Conservation (phyloP, 495 filamentous ascomycete species). For the Paragyromitra xinjiangensis region DNA sequence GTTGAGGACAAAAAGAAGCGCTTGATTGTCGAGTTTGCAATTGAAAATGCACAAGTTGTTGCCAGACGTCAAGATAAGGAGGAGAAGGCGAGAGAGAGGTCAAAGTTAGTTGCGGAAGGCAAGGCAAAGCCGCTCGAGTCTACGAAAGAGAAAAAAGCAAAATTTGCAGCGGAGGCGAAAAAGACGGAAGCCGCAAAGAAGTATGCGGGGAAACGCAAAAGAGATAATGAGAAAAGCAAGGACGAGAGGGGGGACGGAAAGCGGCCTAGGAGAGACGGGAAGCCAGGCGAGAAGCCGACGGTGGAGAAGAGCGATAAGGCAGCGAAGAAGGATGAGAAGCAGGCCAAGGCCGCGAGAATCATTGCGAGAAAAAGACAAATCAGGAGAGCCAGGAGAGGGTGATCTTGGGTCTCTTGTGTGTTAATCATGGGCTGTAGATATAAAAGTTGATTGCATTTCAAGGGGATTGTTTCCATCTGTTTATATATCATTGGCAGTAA, state of each 20-base stretch:
- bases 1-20: conserved; percentile 71
- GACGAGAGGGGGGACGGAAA: conserved; percentile 25
- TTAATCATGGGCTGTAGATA: conserved; percentile 33
- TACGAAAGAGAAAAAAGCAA: conserved; percentile 52
- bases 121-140: conserved; percentile 56
- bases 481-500: not conserved
- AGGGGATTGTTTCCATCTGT: not conserved
- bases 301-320: conserved; percentile 36
- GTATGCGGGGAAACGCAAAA: conserved; percentile 45
- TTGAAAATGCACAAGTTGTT: conserved; percentile 97
- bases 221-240: conserved; percentile 43
- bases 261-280: conserved; percentile 29
- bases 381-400: conserved; percentile 49
- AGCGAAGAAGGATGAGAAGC: conserved; percentile 41
- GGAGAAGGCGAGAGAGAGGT: conserved; percentile 65
- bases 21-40: conserved; percentile 95
- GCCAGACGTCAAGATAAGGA: conserved; percentile 76
- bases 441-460: conserved; percentile 33
- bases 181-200: conserved; percentile 42
- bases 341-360: conserved; percentile 47
- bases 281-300: not conserved
- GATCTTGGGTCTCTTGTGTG: not conserved
- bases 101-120: conserved; percentile 48
- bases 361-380: conserved; percentile 55
- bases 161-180: conserved; percentile 44